Percentiles rank a stretch among this genome's conserved stretches.
Evolutionary conservation across 202 grass and related monocot genomes (phyloP).

Genomic region (Setaria viridis): DNA sequence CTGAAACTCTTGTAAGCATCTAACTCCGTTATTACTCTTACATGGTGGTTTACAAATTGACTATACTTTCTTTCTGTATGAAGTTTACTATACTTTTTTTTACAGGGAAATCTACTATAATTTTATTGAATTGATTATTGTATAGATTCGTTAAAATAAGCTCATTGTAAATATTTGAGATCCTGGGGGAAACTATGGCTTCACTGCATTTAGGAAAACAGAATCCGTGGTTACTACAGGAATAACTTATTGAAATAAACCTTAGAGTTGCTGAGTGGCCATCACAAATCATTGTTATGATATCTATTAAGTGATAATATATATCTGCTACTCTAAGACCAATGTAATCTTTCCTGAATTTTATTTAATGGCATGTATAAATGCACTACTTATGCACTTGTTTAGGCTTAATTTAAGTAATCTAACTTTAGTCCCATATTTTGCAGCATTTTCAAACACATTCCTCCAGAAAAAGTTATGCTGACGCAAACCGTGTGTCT

Average conservation of each 20-base stretch:
- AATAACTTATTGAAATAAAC: constrained; percentile 12
- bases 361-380: constrained; percentile 1
- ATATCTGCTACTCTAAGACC: not conserved
- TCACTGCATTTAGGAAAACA: not conserved
- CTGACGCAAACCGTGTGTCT: constrained; percentile 63
- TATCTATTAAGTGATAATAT: constrained; percentile 2
- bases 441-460: constrained; percentile 41
- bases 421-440: constrained; percentile 23
- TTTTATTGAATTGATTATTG: constrained; percentile 16
- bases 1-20: constrained; percentile 48
- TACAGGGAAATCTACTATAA: not conserved
- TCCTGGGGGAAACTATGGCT: not conserved
- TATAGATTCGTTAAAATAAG: not conserved
- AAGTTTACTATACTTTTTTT: too few relatives aligned
- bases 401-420: not conserved
- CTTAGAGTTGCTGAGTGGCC: not conserved
- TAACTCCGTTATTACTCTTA: constrained; percentile 8
- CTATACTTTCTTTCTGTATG: too few relatives aligned
- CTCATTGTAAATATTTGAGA: not conserved
- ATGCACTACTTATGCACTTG: not conserved
- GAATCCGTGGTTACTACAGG: not conserved
- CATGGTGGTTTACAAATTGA: not conserved
- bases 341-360: constrained; percentile 1
- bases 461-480: constrained; percentile 43
- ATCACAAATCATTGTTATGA: not conserved